Base-by-base conservation (phyloP, 2,329 filamentous ascomycete genomes). In the Botrytis hyacinthi region DNA sequence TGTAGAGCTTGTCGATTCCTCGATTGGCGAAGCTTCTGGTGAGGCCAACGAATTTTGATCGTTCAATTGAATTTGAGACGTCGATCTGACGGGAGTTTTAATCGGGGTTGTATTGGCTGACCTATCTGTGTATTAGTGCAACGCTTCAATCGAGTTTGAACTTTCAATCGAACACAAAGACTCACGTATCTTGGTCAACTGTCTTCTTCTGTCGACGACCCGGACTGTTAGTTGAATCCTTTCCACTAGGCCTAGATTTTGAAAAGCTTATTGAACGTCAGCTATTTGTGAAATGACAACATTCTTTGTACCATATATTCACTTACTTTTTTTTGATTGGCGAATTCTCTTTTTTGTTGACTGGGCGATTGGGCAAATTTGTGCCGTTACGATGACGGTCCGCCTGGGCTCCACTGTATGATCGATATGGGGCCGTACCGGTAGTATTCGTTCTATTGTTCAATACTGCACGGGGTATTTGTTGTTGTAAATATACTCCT, bases 181-280 rank as follows among this genome's bases (percentile, higher is more conserved):
- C 75, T 54, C 70, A 76, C 76, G 40, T 72, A 22, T 74, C 71
- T 67, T 74, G 63, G 48, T 37, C 72, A 6, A 68, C 57, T 46
- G 70, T 73, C 29, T 67, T 73, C 22, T 70, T 74, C 51, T 74
- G 70, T 16, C 67, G 54, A 12, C 61, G 48, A 5, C 29, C 65
- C 10, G 51, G 26, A 6, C 12, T 42, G 44, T 40, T 62, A 20
- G 12, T 46, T 8, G 20, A 35, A 44, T 57, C 29, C 37, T 74
- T 74, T 35, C n/a, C 48, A 4, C 69, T 66, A 16, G 69, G 65
- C 40, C 42, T 60, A 51, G 51, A 59, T 37, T 44, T 5, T 35
- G 48, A 6, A 68, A 60, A 16, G n/a, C 65, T 68, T 57, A 9
- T 32, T 57, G 4, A 42, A 9, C 32, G 12, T 68, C 8, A 68